Conservation (phyloP, 2,329 filamentous ascomycete species). For the Aschersonia sp. region DNA sequence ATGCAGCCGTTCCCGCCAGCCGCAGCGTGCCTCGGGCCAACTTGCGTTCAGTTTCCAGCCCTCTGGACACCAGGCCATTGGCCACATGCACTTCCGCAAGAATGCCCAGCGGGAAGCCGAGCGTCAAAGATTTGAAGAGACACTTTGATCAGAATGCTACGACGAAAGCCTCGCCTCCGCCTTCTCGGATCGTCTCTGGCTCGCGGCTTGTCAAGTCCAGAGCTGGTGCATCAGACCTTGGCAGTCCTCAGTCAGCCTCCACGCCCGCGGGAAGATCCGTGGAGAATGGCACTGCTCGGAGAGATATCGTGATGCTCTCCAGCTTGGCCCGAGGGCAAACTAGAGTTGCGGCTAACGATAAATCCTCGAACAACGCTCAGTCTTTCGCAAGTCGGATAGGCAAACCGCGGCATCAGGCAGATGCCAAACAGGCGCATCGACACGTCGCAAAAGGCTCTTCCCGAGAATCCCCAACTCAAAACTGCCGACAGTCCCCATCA, state of each 20-base stretch:
- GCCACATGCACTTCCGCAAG: constrained; percentile 14
- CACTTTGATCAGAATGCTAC: constrained; percentile 52
- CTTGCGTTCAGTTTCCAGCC: constrained; percentile 41
- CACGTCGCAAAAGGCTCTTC: constrained; percentile 19
- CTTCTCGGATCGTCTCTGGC: background rate
- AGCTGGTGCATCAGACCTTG: background rate
- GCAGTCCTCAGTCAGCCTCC: background rate
- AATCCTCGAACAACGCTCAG: constrained; percentile 36
- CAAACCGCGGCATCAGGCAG: constrained; percentile 27
- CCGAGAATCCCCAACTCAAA: constrained; percentile 17
- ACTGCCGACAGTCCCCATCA: constrained; percentile 17
- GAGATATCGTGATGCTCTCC: constrained; percentile 4
- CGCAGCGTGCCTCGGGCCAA: constrained; percentile 26
- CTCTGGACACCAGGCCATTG: constrained; percentile 29
- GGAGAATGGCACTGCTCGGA: too few species aligned
- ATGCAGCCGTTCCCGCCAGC: constrained; percentile 24
- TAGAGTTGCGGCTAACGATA: constrained; percentile 33
- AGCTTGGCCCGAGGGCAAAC: constrained; percentile 26
- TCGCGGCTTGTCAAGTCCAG: constrained; percentile 1
- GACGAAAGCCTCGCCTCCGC: background rate
- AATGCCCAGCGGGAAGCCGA: constrained; percentile 35
- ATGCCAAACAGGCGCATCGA: constrained; percentile 18
- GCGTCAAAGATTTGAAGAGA: constrained; percentile 67
- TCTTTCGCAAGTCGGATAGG: constrained; percentile 46
- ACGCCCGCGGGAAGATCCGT: background rate